A percentile compares a stretch with the other conserved stretches of the same genome.
These are phyloP conservation scores for Hanseniaspora pseudoguilliermondii DNA, from an alignment of 805 yeast species.

Conservation along the genomic window DNA sequence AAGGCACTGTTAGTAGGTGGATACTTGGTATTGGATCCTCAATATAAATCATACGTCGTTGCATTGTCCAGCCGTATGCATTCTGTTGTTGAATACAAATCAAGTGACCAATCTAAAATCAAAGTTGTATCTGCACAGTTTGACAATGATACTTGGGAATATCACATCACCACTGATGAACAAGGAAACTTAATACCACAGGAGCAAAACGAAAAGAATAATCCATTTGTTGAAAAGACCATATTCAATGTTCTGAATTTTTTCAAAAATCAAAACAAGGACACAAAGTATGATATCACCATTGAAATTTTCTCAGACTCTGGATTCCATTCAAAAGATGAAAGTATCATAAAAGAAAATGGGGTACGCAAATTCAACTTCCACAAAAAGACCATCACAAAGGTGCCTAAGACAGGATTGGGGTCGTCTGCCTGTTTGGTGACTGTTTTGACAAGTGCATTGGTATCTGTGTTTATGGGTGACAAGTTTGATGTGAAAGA, in stretches of 20 bases:
- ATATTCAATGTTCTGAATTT: conserved; percentile 45
- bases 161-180: conserved; percentile 24
- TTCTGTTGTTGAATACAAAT: conserved; percentile 35
- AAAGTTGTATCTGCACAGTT: conserved; percentile 66
- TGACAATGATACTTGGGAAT: conserved; percentile 55
- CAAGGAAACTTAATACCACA: conserved; percentile 16
- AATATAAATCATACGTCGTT: conserved; percentile 62
- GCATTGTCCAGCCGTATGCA: conserved; percentile 88
- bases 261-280: conserved; percentile 22
- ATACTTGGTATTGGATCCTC: conserved; percentile 73
- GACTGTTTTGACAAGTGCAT: conserved; percentile 60
- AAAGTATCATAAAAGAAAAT: conserved; percentile 29
- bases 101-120: conserved; percentile 10
- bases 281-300: conserved; percentile 23
- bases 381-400: conserved; percentile 46
- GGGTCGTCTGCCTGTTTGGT: conserved; percentile 95
- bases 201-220: conserved; percentile 30
- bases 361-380: conserved; percentile 38
- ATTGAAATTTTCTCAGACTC: conserved; percentile 72
- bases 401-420: conserved; percentile 85
- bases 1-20: conserved; percentile 94
- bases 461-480: conserved; percentile 37
- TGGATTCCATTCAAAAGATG: conserved; percentile 72
- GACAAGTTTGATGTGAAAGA: conserved; percentile 26
- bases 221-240: conserved; percentile 67